Percentiles rank a stretch among this genome's conserved stretches.
phyloP scores from a whole-genome alignment of 2,329 filamentous ascomycete genomes.

The Cytospora leucostoma region DNA sequence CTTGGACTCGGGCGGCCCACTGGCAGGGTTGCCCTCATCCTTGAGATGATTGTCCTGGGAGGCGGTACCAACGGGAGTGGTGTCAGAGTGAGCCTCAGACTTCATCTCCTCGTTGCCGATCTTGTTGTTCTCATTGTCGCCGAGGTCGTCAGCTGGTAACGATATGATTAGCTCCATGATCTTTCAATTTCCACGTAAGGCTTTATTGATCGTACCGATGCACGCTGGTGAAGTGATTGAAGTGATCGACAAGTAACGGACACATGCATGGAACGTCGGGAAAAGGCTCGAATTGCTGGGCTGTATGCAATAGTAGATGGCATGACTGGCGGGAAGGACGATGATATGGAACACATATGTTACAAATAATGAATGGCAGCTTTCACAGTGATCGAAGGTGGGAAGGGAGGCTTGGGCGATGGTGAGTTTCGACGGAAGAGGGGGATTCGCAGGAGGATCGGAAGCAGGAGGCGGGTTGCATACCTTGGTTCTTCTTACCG shows the following conservation, averaged over 20 bases:
- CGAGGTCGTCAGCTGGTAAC: not conserved
- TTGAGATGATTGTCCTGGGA: not conserved
- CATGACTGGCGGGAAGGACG: not conserved
- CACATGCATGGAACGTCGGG: not conserved
- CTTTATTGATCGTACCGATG: not conserved
- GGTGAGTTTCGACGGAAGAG: not conserved
- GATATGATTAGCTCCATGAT: constrained; percentile 4
- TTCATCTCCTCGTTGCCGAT: not conserved
- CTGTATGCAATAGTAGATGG: not conserved
- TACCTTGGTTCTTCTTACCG: not conserved
- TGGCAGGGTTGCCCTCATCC: not conserved
- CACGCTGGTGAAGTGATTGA: not conserved
- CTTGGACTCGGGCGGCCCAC: not conserved
- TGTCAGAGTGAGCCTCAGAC: not conserved
- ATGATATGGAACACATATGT: not conserved
- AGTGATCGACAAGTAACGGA: too few relatives aligned
- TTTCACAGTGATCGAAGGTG: not conserved
- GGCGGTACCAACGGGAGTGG: not conserved
- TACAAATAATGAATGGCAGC: not conserved
- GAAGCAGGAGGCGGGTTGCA: not conserved
- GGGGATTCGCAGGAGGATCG: not conserved
- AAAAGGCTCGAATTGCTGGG: not conserved
- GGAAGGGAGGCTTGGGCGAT: not conserved
- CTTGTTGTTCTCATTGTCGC: not conserved
- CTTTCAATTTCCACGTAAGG: not conserved